Base-by-base conservation (phyloP, 1,284 basidiomycete genomes). In the Wallemia hederae region DNA sequence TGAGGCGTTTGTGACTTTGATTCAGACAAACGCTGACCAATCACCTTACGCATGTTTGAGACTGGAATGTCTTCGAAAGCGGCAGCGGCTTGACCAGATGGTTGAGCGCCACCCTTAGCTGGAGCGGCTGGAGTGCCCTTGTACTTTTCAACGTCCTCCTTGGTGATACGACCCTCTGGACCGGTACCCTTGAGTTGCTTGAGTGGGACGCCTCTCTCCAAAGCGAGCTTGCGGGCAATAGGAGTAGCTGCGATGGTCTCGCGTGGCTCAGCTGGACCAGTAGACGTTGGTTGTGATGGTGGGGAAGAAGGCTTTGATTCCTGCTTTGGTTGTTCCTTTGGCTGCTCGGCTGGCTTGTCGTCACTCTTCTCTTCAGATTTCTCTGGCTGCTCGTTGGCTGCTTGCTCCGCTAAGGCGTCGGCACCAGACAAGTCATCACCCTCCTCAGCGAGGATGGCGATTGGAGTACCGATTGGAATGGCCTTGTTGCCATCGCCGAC, bases 1-100 rank as follows among this genome's bases (percentile, higher is more conserved):
- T 97, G 91, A n/a, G 94, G 94, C 25, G 90, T 70, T 65, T 88
- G 82, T 70, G 85, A 82, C 74, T 97, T 98, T 65, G 85, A 87
- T 74, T 96, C 87, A 1, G 83, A 80, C 65, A 99, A 79, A 66
- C 94, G 86, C 61, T 78, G 68, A 63, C 87, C 94, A 69, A 99
- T 99, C 57, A 80, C 82, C 66, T 85, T 85, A 63, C 94, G 85
- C 85, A 99, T 99, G 74, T 82, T 91, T 62, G 85, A 81, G 60
- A 89, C 75, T n/a, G 94, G 92, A 59, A 80, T 81, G 70, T 98
- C 94, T 65, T 80, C 77, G 74, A 90, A 98, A 65, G 87, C 82
- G 24, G 80, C 73, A n/a, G 67, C 66, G 28, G 71, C 67, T 39
- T 69, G 64, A 25, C 78, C 67, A 33, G 69, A 63, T 28, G 68